A percentile compares a stretch with the other conserved stretches of the same genome.
phyloP scores from a whole-genome alignment of 2,329 filamentous ascomycete genomes.

The Colletotrichum lindemuthianum region DNA sequence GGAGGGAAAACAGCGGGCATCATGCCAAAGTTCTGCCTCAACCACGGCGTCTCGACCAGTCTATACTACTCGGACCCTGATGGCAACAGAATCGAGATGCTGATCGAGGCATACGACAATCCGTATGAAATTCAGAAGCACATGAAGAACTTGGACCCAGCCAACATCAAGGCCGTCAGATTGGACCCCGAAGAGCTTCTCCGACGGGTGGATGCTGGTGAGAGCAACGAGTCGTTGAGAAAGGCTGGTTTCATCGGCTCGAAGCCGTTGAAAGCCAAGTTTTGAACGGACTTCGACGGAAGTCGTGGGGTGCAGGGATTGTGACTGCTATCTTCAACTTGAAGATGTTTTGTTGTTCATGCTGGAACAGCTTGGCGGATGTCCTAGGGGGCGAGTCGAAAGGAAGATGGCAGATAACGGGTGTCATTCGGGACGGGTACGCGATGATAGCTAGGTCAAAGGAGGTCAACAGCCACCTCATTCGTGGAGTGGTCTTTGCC shows the following conservation, averaged over 20 bases:
- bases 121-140: slow-evolving; percentile 48
- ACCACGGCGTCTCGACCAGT: slow-evolving; percentile 57
- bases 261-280: no score
- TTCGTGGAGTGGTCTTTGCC: no score
- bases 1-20: slow-evolving; percentile 48
- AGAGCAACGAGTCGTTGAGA: background rate
- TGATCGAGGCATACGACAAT: slow-evolving; percentile 54
- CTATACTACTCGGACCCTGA: slow-evolving; percentile 61
- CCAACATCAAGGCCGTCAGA: slow-evolving; percentile 38
- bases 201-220: background rate
- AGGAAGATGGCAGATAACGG: no score
- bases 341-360: no score
- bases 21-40: slow-evolving; percentile 53
- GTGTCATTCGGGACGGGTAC: no score
- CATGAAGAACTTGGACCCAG: slow-evolving; percentile 49
- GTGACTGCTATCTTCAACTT: no score
- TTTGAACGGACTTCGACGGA: no score
- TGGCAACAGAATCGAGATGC: slow-evolving; percentile 57
- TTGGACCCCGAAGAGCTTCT: slow-evolving; percentile 8
- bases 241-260: slow-evolving; percentile 4
- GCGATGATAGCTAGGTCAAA: no score
- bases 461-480: no score
- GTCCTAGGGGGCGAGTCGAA: no score
- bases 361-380: no score
- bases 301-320: no score